Evolutionary conservation across 1,284 basidiomycete species (phyloP), one percentile per base, ranked within the genome.

Genomic region (Fomitopsis schrenkii): DNA sequence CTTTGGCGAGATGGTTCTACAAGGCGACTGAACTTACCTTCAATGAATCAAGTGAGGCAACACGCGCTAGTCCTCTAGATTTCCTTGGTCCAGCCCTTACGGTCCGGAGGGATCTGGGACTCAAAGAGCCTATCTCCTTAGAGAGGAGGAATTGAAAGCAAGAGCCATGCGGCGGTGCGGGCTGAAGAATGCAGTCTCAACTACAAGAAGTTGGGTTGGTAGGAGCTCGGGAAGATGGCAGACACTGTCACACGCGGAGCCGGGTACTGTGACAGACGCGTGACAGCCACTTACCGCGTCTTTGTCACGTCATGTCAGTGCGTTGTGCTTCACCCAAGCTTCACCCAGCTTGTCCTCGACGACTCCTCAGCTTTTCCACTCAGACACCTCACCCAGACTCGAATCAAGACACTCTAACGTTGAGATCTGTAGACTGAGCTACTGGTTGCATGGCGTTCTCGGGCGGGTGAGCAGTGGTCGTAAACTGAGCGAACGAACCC

Each of bases 401-500:
- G 9, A 14, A 40, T 15, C 3, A 40, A 15, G 9, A 14, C 1
- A 40, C 38, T 14, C 0, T 40, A 8, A 2, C 3, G 38, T 2
- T 40, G 5, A 6, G 4, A n/a, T 0, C 6, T 52, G 9, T 3
- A 30, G 2, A 28, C 28, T 52, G 50, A 35, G 17, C 26, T 30
- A 17, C 2, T 8, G 19, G 22, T 33, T 38, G 33, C n/a, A 73
- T 74, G 72, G 62, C 72, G 33, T 74, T 74, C 57, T 64, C 70
- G 10, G 68, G 67, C 36, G 72, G 62, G 73, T 72, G 57, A 57
- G 63, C 19, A 45, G 59, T 50, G 28, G 9, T 10, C 26, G 8
- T 26, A 46, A 6, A 22, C 22, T 50, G 17, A 30, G 17, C 53
- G 8, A 17, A 28, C 26, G 46, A n/a, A 19, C 10, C 9, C 26